Conservation (phyloP, 2,329 filamentous ascomycete genomes). For the Colletotrichum liaoningense region DNA sequence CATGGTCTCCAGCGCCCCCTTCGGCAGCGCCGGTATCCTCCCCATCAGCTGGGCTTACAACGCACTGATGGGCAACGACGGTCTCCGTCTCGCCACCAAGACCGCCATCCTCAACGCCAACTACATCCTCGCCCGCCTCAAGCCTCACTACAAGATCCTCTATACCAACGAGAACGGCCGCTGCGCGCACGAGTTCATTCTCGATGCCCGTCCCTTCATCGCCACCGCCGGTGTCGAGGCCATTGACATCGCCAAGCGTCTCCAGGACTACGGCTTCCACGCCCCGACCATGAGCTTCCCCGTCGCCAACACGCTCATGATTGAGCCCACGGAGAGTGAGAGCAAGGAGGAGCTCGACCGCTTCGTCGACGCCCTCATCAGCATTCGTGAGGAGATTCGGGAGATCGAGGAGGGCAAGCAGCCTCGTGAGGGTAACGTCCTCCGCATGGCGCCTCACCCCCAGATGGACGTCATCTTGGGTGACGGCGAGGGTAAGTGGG, state of each 20-base stretch:
- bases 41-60: conserved; percentile 97
- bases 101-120: conserved; percentile 96
- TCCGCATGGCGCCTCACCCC: conserved; percentile 91
- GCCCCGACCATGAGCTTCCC: conserved; percentile 98
- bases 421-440: conserved; percentile 81
- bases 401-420: conserved; percentile 83
- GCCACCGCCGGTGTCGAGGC: conserved; percentile 86
- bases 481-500: conserved; percentile 72
- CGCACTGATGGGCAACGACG: conserved; percentile 88
- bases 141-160: conserved; percentile 88
- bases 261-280: conserved; percentile 98
- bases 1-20: conserved; percentile 84
- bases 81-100: conserved; percentile 89
- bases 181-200: conserved; percentile 97
- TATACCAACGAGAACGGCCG: conserved; percentile 91
- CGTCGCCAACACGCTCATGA: conserved; percentile 95
- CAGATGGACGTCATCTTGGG: conserved; percentile 81
- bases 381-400: conserved; percentile 86
- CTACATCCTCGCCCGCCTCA: conserved; percentile 91
- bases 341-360: conserved; percentile 92
- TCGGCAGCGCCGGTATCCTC: conserved; percentile 90
- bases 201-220: conserved; percentile 88
- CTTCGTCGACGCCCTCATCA: conserved; percentile 90
- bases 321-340: conserved; percentile 96
- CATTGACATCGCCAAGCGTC: conserved; percentile 94